Base-by-base conservation (phyloP, 2,329 filamentous ascomycete genomes). In the Fusarium domesticum region DNA sequence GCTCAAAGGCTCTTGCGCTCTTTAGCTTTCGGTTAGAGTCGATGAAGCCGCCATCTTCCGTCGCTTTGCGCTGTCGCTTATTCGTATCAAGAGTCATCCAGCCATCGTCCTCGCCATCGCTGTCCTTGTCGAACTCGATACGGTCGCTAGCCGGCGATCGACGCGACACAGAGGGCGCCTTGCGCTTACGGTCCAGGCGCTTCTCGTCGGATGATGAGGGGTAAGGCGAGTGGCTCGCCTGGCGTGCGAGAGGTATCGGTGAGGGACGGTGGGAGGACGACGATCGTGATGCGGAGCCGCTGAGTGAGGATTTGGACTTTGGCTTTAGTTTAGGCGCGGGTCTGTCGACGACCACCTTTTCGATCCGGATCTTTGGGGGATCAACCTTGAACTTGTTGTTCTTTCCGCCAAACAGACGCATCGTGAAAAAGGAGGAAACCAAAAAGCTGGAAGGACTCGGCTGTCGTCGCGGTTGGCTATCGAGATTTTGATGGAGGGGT, bases 321-420 rank as follows among this genome's bases (percentile, higher is more conserved):
- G 66, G 63, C 36, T 65, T 67, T 7, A 67, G 67, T 35, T 68
- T 65, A 14, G 65, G 61, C 4, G 60, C 50, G 37, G 65, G 57
- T 36, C 59, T 58, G 47, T 69, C 70, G 57, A 78, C 67, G 41
- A 70, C 64, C 45, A 78, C 74, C 52, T 73, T 75, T 60, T 80
- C 75, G 57, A 77, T 73, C 48, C 75, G 72, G 55, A 78, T 71
- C 47, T 70, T 71, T 44, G 73, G 71, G 41, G 71, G 68, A 49
- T 75, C 71, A 52, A 71, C 65, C 64, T 78, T 77, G 65, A 76
- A 72, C 59, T 76, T 79, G 50, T 69, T 70, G 47, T 62, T 63
- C 50, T 72, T 72, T 41, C 63, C 64, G 48, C 68, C 67, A 47
- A 72, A 67, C 43, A 72, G 65, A 64, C 64, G 65, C 65, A 68